phyloP scores from a whole-genome alignment of 805 yeast genomes.

The Lachancea quebecensis region DNA sequence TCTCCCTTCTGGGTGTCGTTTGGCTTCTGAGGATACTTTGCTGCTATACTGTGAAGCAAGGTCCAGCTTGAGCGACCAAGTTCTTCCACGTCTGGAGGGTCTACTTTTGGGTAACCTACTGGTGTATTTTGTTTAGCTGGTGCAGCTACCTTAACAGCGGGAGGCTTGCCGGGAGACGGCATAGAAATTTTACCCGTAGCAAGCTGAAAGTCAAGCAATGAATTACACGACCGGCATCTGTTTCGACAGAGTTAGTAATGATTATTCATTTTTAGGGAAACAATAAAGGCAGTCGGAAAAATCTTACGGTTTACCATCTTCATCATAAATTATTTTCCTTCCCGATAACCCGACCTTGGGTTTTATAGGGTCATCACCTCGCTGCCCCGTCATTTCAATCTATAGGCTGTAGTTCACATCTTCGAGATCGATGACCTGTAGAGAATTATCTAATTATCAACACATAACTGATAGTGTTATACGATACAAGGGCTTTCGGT shows the following conservation, averaged over 20 bases:
- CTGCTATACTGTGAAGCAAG: conserved; percentile 81
- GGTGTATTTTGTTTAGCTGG: conserved; percentile 14
- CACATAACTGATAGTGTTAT: too few relatives aligned
- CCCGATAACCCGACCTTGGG: conserved; percentile 49
- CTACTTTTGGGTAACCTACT: conserved; percentile 38
- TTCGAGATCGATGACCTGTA: too few relatives aligned
- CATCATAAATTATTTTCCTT: conserved; percentile 62
- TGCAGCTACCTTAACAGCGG: neutral
- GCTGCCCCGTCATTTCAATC: too few relatives aligned
- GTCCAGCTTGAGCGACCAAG: conserved; percentile 92
- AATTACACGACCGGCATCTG: conserved; percentile 84
- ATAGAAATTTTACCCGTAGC: conserved; percentile 36
- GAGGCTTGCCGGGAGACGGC: neutral
- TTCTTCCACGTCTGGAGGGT: conserved; percentile 81
- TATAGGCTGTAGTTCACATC: too few relatives aligned
- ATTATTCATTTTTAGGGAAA: neutral
- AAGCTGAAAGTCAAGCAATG: conserved; percentile 69
- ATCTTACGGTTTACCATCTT: conserved; percentile 90
- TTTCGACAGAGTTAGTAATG: conserved; percentile 4
- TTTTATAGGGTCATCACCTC: neutral
- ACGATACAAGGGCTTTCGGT: too few relatives aligned
- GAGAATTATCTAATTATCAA: too few relatives aligned
- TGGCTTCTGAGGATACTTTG: conserved; percentile 75
- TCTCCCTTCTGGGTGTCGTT: conserved; percentile 55
- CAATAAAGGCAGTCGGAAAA: neutral